These are phyloP conservation scores for Skeletonema menzelii DNA, from an alignment of 108 stramenopile genomes.

Conservation along the genomic window DNA sequence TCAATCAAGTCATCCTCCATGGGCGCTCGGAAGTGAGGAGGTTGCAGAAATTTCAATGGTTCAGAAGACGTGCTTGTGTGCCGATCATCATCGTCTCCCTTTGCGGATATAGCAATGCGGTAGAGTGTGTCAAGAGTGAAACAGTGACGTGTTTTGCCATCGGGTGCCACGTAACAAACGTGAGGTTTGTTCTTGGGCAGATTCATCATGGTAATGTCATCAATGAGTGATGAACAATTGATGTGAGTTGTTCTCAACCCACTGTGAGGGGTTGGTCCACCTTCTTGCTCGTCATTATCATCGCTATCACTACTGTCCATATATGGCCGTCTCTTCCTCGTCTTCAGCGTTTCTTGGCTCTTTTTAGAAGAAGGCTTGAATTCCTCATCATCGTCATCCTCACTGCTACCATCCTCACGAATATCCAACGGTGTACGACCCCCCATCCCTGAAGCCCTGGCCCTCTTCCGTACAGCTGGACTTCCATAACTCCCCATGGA, in stretches of 20 bases:
- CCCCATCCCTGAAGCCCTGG: conserved; percentile 8
- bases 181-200: conserved; percentile 56
- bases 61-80: background rate
- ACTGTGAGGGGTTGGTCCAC: background rate
- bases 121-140: conserved; percentile 83
- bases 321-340: background rate
- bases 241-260: background rate
- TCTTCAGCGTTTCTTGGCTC: background rate
- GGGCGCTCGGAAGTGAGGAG: conserved; percentile 78
- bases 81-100: conserved; percentile 17
- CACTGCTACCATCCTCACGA: conserved; percentile 26
- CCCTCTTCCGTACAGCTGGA: conserved; percentile 14
- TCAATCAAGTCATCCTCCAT: conserved; percentile 81
- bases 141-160: conserved; percentile 65
- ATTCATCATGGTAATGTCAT: conserved; percentile 65
- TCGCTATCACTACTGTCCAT: conserved; percentile 13
- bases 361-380: background rate
- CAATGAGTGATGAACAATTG: conserved; percentile 56
- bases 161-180: conserved; percentile 73
- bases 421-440: conserved; percentile 43
- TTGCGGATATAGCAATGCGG: conserved; percentile 59
- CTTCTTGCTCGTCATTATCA: background rate
- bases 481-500: conserved; percentile 14
- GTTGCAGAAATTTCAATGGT: conserved; percentile 65
- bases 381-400: conserved; percentile 26